Evolutionary conservation across 768 basidiomycete genomes (phyloP), one percentile per base, ranked within the genome.

Genomic region (Podaxis sp.): DNA sequence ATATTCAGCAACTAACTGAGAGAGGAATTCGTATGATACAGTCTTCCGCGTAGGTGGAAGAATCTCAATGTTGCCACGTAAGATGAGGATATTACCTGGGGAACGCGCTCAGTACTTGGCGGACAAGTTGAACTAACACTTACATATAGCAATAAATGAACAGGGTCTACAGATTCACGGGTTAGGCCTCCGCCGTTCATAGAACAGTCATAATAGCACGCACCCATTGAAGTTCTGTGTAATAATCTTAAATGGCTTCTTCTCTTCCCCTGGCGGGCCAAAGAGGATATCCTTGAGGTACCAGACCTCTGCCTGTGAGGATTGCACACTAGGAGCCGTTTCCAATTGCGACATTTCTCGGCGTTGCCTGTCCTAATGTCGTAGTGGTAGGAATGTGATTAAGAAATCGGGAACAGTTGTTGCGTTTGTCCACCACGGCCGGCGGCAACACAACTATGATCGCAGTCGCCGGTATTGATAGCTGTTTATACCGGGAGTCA

Each of bases 101-200:
- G 5, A 55, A 27, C 57, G 40, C 29, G 33, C 50, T 55, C 55
- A 66, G 59, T 29, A 54, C 65, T 27, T 33, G 25, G 25, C 17
- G 19, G 38, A 41, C 47, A 17, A 24, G 15, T 37, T 27, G n/a
- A 15, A 29, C 17, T 53, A 22, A 24, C 54, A 71, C 83, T 67
- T 69, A 91, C 92, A 94, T 63, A 94, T 90, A 27, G 93, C 94
- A 67, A 96, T 93, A 66, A 96, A 91, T 0, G 92, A 94, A 70
- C 94, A 96, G 8, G 94, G 93, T 8, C 94, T 95, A 70, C 46
- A 64, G 59, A 52, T 50, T 53, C 29, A 51, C 29, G 7, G 53
- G 54, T 25, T 27, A 50, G 25, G 2, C 4, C 24, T 1, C 24
- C 8, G 0, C 0, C 25, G 19, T 15, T 8, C 22, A 19, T 24